Evolutionary conservation across 805 yeast species (phyloP).

Genomic region (Cyberlindnera americana): DNA sequence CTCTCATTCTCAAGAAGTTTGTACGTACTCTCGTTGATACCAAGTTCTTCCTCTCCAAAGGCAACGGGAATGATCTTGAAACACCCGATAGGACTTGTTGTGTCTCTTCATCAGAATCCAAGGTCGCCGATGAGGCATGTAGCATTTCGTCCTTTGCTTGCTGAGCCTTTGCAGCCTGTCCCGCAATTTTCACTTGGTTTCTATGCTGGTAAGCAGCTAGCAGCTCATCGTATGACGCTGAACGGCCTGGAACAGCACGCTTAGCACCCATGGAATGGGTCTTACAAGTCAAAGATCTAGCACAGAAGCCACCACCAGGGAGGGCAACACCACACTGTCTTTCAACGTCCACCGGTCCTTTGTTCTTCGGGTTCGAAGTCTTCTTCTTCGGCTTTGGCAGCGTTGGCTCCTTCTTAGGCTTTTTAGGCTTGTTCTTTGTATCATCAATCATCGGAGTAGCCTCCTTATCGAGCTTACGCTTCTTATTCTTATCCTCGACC

Average conservation of each 20-base stretch:
- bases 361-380: conserved; percentile 47
- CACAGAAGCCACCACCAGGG: conserved; percentile 94
- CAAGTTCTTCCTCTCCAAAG: conserved; percentile 72
- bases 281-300: conserved; percentile 92
- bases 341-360: conserved; percentile 88
- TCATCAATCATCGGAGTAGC: conserved; percentile 17
- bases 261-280: conserved; percentile 99
- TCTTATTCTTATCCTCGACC: conserved; percentile 10
- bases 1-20: conserved; percentile 81
- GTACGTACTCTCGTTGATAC: conserved; percentile 70
- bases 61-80: conserved; percentile 72
- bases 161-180: conserved; percentile 75
- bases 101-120: conserved; percentile 85
- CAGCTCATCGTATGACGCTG: conserved; percentile 86
- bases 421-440: conserved; percentile 10
- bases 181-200: conserved; percentile 87
- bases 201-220: conserved; percentile 87
- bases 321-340: conserved; percentile 94
- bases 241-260: conserved; percentile 89
- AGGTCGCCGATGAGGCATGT: conserved; percentile 37
- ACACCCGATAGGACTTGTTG: conserved; percentile 89
- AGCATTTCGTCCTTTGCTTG: conserved; percentile 67
- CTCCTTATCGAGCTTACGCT: conserved; percentile 22
- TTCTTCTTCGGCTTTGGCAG: conserved; percentile 35
- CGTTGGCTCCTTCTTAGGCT: conserved; percentile 22